Evolutionary conservation across 2,329 filamentous ascomycete species (phyloP).

Genomic region (Polychaeton citri): DNA sequence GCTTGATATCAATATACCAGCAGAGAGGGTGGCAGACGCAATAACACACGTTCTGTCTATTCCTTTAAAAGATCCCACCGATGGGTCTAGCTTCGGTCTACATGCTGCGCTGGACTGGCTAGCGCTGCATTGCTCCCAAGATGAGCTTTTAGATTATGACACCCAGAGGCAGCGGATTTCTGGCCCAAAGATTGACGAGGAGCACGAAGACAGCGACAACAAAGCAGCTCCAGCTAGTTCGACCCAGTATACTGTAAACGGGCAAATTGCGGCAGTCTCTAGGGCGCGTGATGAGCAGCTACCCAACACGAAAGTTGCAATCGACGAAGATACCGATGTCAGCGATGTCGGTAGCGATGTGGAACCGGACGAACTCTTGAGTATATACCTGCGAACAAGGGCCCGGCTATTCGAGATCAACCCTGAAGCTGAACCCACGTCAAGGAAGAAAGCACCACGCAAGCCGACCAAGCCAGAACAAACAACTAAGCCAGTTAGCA

Average conservation of each 20-base stretch:
- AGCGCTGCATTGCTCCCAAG: constrained; percentile 53
- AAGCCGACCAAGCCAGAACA: constrained; percentile 9
- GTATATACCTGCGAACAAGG: constrained; percentile 66
- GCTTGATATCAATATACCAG: constrained; percentile 52
- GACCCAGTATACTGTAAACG: not conserved
- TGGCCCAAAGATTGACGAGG: not conserved
- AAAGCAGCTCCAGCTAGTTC: not conserved
- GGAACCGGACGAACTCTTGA: constrained; percentile 42
- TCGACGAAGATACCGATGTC: constrained; percentile 23
- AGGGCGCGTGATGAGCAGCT: not conserved
- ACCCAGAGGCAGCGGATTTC: constrained; percentile 12
- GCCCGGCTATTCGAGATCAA: constrained; percentile 35
- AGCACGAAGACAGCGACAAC: not conserved
- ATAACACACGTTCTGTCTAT: constrained; percentile 55
- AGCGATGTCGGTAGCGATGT: constrained; percentile 38
- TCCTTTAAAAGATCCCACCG: constrained; percentile 44
- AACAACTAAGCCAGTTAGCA: constrained; percentile 13
- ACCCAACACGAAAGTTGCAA: not conserved
- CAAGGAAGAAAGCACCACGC: constrained; percentile 33
- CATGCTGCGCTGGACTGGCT: constrained; percentile 86
- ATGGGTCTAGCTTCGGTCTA: constrained; percentile 60
- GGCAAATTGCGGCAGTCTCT: not conserved
- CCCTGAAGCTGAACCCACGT: constrained; percentile 28
- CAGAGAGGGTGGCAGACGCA: constrained; percentile 47
- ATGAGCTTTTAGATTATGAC: constrained; percentile 21